Conservation (phyloP, 176 grass and related monocot species). For the Oryza rufipogon region DNA sequence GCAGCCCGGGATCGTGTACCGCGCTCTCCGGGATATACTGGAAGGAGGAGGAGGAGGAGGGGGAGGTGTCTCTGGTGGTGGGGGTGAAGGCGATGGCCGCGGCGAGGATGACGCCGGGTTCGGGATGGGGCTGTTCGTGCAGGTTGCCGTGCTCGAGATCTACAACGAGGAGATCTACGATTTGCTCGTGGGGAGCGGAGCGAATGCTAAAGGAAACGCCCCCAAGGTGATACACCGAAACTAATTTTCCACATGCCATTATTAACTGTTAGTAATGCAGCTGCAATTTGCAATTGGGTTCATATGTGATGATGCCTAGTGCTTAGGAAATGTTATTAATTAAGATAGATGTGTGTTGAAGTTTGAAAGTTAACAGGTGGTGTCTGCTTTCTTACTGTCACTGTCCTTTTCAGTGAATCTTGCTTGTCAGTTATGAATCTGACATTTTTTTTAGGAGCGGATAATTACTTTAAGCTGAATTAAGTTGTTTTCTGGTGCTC, state of each 20-base stretch:
- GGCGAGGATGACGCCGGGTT: constrained; percentile 53
- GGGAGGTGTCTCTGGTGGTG: not conserved
- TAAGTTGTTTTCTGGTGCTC: not conserved
- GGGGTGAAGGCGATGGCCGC: not conserved
- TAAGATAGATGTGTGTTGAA: not conserved
- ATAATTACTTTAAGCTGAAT: not conserved
- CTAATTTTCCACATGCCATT: not conserved
- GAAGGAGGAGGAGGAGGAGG: constrained; percentile 32
- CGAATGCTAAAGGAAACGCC: constrained; percentile 52
- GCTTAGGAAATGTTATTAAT: not conserved
- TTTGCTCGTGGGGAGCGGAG: constrained; percentile 52
- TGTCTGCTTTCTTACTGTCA: not conserved
- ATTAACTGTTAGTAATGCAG: not conserved
- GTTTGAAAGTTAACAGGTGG: not conserved
- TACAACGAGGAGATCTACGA: constrained; percentile 97
- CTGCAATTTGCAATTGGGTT: not conserved
- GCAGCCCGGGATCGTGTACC: constrained; percentile 90
- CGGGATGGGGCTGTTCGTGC: constrained; percentile 57
- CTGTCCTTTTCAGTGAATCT: not conserved
- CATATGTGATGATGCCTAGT: not conserved
- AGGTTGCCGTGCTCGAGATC: constrained; percentile 79
- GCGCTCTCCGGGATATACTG: constrained; percentile 75
- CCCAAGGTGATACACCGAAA: constrained; percentile 54
- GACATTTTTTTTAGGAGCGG: not conserved
- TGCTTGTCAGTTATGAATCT: not conserved